Percentiles rank a stretch among this genome's conserved stretches.
These are phyloP conservation scores for Cyanodermella asteris DNA, from an alignment of 2,329 filamentous ascomycete species.

Conservation along the genomic window DNA sequence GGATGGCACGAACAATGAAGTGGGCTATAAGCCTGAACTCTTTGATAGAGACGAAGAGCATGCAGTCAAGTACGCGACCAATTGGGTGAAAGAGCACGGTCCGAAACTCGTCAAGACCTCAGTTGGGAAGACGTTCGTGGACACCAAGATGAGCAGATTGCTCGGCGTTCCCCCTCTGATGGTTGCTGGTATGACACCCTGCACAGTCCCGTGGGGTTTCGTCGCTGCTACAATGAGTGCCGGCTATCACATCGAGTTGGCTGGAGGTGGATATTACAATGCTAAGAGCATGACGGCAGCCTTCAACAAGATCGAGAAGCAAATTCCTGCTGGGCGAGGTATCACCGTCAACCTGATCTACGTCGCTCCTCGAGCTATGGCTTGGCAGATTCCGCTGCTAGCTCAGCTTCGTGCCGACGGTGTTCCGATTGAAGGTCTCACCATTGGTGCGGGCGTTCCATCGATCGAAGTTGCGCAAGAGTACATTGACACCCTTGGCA, in stretches of 20 bases:
- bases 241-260: constrained; percentile 83
- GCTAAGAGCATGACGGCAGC: constrained; percentile 65
- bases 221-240: constrained; percentile 84
- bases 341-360: constrained; percentile 85
- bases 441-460: constrained; percentile 80
- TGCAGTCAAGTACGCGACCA: constrained; percentile 79
- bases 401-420: constrained; percentile 62
- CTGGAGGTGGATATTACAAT: constrained; percentile 74
- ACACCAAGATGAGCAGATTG: constrained; percentile 86
- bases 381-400: constrained; percentile 75
- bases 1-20: constrained; percentile 68
- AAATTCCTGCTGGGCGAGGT: constrained; percentile 64
- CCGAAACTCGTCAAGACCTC: constrained; percentile 83
- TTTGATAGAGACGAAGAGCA: constrained; percentile 93
- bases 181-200: constrained; percentile 85
- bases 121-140: constrained; percentile 71
- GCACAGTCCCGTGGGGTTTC: constrained; percentile 77
- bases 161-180: constrained; percentile 70
- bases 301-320: constrained; percentile 62
- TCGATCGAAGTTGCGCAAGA: constrained; percentile 84
- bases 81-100: constrained; percentile 95
- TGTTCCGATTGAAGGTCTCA: constrained; percentile 75
- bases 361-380: constrained; percentile 72
- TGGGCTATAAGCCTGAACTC: constrained; percentile 93
- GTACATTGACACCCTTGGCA: constrained; percentile 77